These are phyloP conservation scores for Zelonia costaricensis DNA, from an alignment of 208 protist species.

Conservation along the genomic window DNA sequence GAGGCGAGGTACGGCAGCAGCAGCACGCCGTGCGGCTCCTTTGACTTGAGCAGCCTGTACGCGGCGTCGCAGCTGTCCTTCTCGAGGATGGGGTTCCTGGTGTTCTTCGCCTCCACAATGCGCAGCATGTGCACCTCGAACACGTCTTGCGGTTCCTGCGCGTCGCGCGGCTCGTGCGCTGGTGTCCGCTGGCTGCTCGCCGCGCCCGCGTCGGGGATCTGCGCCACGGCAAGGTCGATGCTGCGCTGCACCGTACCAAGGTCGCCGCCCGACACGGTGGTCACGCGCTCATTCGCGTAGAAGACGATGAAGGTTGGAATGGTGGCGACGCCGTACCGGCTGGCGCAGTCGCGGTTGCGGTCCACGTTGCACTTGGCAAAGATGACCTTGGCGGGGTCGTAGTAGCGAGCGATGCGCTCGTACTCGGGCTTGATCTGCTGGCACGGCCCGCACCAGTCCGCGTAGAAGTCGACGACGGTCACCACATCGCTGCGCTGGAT, in stretches of 20 bases:
- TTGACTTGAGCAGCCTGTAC: conserved; percentile 41
- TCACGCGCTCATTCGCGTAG: conserved; percentile 41
- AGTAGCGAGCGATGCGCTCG: conserved; percentile 49
- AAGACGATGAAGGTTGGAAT: conserved; percentile 89
- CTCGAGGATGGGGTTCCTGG: conserved; percentile 39
- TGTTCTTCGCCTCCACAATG: conserved; percentile 35
- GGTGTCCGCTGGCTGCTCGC: neutral
- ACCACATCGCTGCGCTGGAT: conserved; percentile 37
- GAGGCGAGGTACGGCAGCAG: conserved; percentile 85
- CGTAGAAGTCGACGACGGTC: conserved; percentile 88
- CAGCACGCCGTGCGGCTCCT: conserved; percentile 40
- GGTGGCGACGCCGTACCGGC: conserved; percentile 48
- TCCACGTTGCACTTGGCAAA: conserved; percentile 89
- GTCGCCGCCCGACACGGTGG: conserved; percentile 46
- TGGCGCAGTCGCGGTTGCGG: conserved; percentile 58
- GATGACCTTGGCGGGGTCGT: conserved; percentile 46
- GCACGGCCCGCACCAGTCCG: conserved; percentile 90
- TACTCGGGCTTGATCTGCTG: conserved; percentile 72
- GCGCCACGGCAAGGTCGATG: conserved; percentile 42
- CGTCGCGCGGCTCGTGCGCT: neutral
- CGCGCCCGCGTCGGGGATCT: conserved; percentile 7
- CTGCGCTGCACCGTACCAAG: conserved; percentile 56
- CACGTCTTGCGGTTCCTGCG: conserved; percentile 22
- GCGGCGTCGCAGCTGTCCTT: conserved; percentile 46
- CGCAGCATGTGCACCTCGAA: conserved; percentile 61